Evolutionary conservation across 2,329 filamentous ascomycete genomes (phyloP), one percentile per base, ranked within the genome.

Genomic region (Sordariomycetes sp.): DNA sequence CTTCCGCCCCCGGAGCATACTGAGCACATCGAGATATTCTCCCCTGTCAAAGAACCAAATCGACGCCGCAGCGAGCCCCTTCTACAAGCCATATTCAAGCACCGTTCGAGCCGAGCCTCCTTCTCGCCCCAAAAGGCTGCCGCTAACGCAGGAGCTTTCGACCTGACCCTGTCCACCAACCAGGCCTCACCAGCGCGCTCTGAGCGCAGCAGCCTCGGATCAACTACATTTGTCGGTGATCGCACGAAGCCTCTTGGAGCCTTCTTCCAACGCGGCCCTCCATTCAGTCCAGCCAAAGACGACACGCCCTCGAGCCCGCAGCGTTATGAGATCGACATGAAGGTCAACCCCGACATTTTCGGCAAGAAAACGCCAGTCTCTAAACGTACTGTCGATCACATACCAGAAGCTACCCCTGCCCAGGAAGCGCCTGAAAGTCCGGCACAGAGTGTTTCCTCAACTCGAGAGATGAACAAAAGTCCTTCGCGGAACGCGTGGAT

Each of bases 61-160:
- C 53, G 54, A n/a, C 44, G 56, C 21, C 51, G 46, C 21, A 59
- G 56, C 29, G 56, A 59, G 37, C 56, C 56, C 17, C 42, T 58
- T 16, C 30, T 54, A n/a, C 50, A 49, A 21, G 41, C 35, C 26
- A 35, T 46, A 4, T 43, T 46, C 33, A 37, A 37, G 5, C 45
- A 41, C 32, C 38, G 30, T 20, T 38, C 44, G 3, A 50, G 48
- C 14, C 50, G 52, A 15, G 43, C 41, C 12, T 55, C 31, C 10
- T 14, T 43, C 4, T 57, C 55, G 5, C 53, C 53, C 2, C 44
- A 39, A 6, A 55, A 52, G 37, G 30, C 11, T 9, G 6, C 32
- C 15, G 9, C n/a, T 26, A 12, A 8, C 7, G 9, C 21, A 14
- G 26, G 11, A 11, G 24, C 33, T 14, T 21, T n/a, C n/a, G n/a